These are phyloP conservation scores for Rubroshorea leprosula DNA, from an alignment of 345 rosid species.

Conservation along the genomic window DNA sequence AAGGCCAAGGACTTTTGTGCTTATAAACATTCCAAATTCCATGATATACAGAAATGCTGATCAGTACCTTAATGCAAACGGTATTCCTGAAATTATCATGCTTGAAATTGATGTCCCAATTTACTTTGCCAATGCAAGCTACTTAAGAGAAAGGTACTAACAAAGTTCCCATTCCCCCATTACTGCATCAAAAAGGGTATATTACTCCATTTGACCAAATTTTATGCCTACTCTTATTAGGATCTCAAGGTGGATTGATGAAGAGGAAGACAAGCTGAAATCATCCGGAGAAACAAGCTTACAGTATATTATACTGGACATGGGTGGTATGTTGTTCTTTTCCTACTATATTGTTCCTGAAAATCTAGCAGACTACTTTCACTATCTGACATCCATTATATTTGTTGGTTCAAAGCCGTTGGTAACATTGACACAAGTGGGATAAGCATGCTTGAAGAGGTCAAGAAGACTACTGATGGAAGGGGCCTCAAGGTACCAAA, in stretches of 20 bases:
- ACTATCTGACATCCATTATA: background rate
- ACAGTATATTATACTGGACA: slow-evolving; percentile 64
- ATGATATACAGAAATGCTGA: slow-evolving; percentile 54
- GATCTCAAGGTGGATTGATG: slow-evolving; percentile 76
- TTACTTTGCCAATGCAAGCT: slow-evolving; percentile 77
- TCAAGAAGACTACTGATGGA: slow-evolving; percentile 45
- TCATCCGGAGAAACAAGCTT: slow-evolving; percentile 40
- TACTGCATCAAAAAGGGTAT: background rate
- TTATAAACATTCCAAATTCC: slow-evolving; percentile 64
- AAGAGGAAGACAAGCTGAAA: slow-evolving; percentile 67
- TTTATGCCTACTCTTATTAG: slow-evolving; percentile 14
- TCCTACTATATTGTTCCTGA: background rate
- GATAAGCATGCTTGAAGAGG: slow-evolving; percentile 90
- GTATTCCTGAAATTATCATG: slow-evolving; percentile 53
- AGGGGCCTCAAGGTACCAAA: slow-evolving; percentile 54
- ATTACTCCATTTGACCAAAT: background rate
- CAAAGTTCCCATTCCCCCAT: background rate
- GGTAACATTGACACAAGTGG: slow-evolving; percentile 96
- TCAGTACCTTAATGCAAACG: slow-evolving; percentile 54
- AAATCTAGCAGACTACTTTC: background rate
- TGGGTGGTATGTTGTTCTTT: slow-evolving; percentile 66
- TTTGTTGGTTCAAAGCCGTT: slow-evolving; percentile 42
- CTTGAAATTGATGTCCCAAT: slow-evolving; percentile 80
- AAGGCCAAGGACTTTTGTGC: slow-evolving; percentile 64
- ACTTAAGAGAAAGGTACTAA: slow-evolving; percentile 76